Conservation (phyloP, 768 basidiomycete genomes). For the Obba rivulosa region DNA sequence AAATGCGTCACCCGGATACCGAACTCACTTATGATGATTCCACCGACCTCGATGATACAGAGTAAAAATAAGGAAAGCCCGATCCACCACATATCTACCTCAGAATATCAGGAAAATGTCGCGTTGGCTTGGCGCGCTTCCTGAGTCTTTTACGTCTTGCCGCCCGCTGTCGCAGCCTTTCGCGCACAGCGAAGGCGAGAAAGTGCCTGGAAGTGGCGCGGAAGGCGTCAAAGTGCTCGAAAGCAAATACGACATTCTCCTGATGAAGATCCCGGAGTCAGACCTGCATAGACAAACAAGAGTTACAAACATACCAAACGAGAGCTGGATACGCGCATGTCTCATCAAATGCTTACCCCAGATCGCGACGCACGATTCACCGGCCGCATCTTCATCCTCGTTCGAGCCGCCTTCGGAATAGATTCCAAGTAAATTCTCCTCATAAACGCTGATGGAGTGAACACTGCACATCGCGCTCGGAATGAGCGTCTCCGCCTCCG, state of each 20-base stretch:
- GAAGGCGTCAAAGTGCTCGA: too few relatives aligned
- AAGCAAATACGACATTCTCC: too few relatives aligned
- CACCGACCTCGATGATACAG: conserved; percentile 81
- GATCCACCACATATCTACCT: conserved; percentile 95
- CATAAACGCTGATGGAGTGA: conserved; percentile 36
- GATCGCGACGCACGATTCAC: conserved; percentile 25
- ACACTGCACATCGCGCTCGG: conserved; percentile 1
- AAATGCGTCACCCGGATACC: too few relatives aligned
- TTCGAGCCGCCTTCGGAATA: conserved; percentile 34
- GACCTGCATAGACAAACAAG: background rate
- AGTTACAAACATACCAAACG: conserved; percentile 33
- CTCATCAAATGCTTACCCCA: conserved; percentile 34
- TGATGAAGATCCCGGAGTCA: background rate
- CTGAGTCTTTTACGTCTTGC: too few relatives aligned
- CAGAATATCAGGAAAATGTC: background rate
- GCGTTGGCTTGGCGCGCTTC: too few relatives aligned
- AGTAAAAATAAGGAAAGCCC: conserved; percentile 77
- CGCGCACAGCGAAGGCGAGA: too few relatives aligned
- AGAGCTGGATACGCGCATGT: conserved; percentile 43
- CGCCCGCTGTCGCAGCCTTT: too few relatives aligned
- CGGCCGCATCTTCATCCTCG: conserved; percentile 15
- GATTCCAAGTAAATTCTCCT: conserved; percentile 46
- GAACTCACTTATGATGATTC: background rate
- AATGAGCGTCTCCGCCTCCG: conserved; percentile 56
- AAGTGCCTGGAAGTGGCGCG: too few relatives aligned